Evolutionary conservation across 306 rosid species (phyloP).

Genomic region (Albizia julibrissin): DNA sequence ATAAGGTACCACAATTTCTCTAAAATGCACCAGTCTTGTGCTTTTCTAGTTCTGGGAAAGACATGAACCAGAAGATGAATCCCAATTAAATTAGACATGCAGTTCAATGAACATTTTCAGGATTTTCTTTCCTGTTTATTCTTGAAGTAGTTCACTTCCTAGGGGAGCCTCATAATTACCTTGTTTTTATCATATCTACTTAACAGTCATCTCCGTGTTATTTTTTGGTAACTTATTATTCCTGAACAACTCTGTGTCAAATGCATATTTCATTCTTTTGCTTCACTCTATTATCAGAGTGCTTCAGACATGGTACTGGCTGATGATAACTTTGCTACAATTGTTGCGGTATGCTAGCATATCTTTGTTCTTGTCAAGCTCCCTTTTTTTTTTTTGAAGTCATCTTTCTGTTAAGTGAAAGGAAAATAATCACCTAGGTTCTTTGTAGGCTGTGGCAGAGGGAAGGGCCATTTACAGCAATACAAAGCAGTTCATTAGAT

Average conservation of each 20-base stretch:
- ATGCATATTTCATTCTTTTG: not conserved
- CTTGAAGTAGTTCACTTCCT: not conserved
- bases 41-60: not conserved
- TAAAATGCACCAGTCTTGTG: not conserved
- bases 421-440: conserved; percentile 29
- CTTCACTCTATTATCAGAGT: conserved; percentile 54
- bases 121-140: not conserved
- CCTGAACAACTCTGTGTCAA: conserved; percentile 10
- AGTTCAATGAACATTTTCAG: not conserved
- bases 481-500: conserved; percentile 96
- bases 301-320: conserved; percentile 99
- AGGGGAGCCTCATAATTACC: not conserved
- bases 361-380: conserved; percentile 29
- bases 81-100: not conserved
- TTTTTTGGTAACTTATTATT: conserved; percentile 22
- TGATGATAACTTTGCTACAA: conserved; percentile 94
- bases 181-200: not conserved
- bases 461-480: conserved; percentile 97
- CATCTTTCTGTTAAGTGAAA: conserved; percentile 7
- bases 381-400: not conserved
- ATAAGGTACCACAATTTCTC: not conserved
- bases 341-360: conserved; percentile 77
- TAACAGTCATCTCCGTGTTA: not conserved
- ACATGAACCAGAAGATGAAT: not conserved
- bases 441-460: conserved; percentile 91